Base-by-base conservation (phyloP, 192 early-diverging fungal genomes). In the Entomortierella beljakovae region DNA sequence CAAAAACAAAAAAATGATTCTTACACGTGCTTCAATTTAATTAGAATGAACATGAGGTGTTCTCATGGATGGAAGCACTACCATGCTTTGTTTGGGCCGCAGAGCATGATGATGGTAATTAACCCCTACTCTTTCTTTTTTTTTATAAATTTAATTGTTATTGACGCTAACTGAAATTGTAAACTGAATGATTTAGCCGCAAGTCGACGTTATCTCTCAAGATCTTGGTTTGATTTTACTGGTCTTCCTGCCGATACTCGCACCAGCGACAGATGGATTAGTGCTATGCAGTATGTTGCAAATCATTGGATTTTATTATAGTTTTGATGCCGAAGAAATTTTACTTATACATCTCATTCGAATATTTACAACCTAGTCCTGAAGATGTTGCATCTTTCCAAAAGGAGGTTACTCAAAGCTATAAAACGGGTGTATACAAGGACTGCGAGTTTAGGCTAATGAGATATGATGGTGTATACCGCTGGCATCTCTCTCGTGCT, bases 11-110 rank as follows among this genome's bases (percentile, higher is more conserved):
- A 62, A 49, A 32, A 15, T n/a, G 10, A 18, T 18, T 8, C 42
- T 1, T 16, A 2, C 28, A 26, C 3, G n/a, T 54, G 28, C 5
- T 33, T 29, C 31, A 43, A 46, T 38, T 46, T 34, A 9, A 28
- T 40, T 64, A 77, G 75, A 79, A 69, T 33, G 75, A 79, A 8
- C 53, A 79, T 28, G 75, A 79, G 15, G 67, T 79, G n/a, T 79
- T 79, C 49, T 79, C 75, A 9, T 79, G 75, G 75, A 79, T 79
- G 75, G 75, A 79, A 29, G 75, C 75, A 22, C 32, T 79, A 4
- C 75, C 75, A 20, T 79, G 75, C 56, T 79, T 70, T 70, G 68
- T 79, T 22, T 79, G 75, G 75, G 75, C 68, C 23, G 75, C 75
- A 3, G 75, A 79, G 15, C 66, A 49, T 0, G 75, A 79, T 51